Base-by-base conservation (phyloP, 2,329 filamentous ascomycete genomes). In the Aspergillus novoparasiticus region DNA sequence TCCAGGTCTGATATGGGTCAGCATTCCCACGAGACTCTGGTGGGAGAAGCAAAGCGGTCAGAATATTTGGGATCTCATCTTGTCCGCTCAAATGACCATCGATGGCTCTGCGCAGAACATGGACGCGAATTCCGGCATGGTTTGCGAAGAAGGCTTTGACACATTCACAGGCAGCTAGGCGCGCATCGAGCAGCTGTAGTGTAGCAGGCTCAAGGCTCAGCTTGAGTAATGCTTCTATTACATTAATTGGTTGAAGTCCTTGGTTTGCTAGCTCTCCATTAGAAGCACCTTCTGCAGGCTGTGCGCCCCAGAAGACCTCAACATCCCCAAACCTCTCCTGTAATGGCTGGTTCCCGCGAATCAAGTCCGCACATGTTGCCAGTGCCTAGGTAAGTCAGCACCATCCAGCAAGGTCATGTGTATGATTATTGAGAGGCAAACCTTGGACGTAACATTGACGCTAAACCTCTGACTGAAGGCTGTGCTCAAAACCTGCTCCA, bases 301-400 rank as follows among this genome's bases (percentile, higher is more conserved):
- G 67, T 58, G 71, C 64, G 59, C 74, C 71, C 71, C 77, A 77
- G 39, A 76, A 84, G 3, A 98, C 93, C 71, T 92, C 90, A 50
- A 96, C 85, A 72, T 95, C 91, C 5, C 93, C 94, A 75, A 99
- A 98, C 55, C 85, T 87, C 79, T 97, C 93, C 77, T 99, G 95
- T 10, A 98, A 83, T 6, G 83, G 83, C 28, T 89, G 77, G 74
- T 97, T 97, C 48, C 88, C 91, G 66, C 90, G 87, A 70, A 99
- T 96, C 71, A 96, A 86, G 78, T 97, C 93, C 60, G 93, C 93
- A 73, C 93, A 96, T 36, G 93, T 91, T 68, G 87, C 85, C 58
- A 99, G 81, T 66, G 95, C 94, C 87, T 92, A 75, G 11, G 58
- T 23, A 30, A 48, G 60, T 74, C 57, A 73, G 64, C 41, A 21